Conservation (phyloP, 352 stramenopile species). For the Achlya hypogyna region DNA sequence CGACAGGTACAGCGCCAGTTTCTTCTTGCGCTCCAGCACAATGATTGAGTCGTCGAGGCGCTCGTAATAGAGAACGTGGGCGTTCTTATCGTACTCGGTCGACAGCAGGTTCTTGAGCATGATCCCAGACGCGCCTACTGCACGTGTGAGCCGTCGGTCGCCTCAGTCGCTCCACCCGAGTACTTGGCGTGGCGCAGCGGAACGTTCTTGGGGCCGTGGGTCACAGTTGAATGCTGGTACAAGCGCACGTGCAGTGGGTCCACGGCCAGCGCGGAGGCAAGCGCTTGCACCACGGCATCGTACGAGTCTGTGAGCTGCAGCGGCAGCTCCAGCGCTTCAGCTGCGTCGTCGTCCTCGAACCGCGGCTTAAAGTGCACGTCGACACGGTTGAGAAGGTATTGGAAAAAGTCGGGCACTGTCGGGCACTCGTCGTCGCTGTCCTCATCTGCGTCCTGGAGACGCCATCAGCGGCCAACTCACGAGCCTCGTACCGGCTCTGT, state of each 20-base stretch:
- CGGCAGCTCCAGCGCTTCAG: constrained; percentile 37
- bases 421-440: constrained; percentile 41
- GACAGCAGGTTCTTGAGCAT: not conserved
- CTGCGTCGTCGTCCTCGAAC: constrained; percentile 33
- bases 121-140: not conserved
- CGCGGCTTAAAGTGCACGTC: constrained; percentile 55
- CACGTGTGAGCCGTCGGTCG: constrained; percentile 45
- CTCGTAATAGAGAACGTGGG: constrained; percentile 70
- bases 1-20: constrained; percentile 63
- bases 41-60: constrained; percentile 63
- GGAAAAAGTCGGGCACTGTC: constrained; percentile 67
- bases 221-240: constrained; percentile 72
- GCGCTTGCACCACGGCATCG: constrained; percentile 56
- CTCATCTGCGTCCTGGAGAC: constrained; percentile 20
- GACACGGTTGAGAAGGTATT: constrained; percentile 71
- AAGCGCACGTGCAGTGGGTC: constrained; percentile 58
- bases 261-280: constrained; percentile 35
- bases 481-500: constrained; percentile 28
- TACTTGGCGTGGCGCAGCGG: constrained; percentile 60
- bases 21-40: constrained; percentile 79
- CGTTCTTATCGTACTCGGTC: constrained; percentile 42
- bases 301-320: constrained; percentile 67
- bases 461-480: not conserved
- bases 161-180: constrained; percentile 44
- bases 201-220: constrained; percentile 46